These are phyloP conservation scores for Baorangia bicolor DNA, from an alignment of 768 basidiomycete genomes.

Conservation along the genomic window DNA sequence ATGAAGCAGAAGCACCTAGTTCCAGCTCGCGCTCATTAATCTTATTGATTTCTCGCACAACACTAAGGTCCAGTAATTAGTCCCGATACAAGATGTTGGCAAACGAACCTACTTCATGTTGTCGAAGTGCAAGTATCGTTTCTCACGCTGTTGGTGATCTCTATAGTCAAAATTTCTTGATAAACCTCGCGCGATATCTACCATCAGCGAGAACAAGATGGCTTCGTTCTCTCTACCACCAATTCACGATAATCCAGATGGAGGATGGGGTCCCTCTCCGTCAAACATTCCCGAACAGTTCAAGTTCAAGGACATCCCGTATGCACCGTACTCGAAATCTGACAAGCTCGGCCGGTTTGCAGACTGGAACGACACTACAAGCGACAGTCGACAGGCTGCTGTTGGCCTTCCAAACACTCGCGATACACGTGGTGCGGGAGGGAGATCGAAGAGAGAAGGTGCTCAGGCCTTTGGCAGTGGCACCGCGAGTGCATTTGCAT, in stretches of 20 bases:
- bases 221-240: slow-evolving; percentile 82
- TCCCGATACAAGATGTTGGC: background rate
- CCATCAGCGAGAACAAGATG: slow-evolving; percentile 40
- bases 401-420: slow-evolving; percentile 48
- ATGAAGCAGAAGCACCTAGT: slow-evolving; percentile 70
- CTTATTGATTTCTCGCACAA: slow-evolving; percentile 88
- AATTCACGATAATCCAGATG: slow-evolving; percentile 90
- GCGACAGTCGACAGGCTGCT: slow-evolving; percentile 59
- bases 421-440: slow-evolving; percentile 49
- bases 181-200: slow-evolving; percentile 4
- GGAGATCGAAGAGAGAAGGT: slow-evolving; percentile 69
- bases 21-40: slow-evolving; percentile 92
- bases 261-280: slow-evolving; percentile 88
- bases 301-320: slow-evolving; percentile 98
- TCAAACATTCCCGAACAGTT: slow-evolving; percentile 85
- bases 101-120: slow-evolving; percentile 66
- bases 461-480: slow-evolving; percentile 88
- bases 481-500: slow-evolving; percentile 88
- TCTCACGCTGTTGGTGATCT: slow-evolving; percentile 20
- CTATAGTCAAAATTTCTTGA: slow-evolving; percentile 21
- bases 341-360: slow-evolving; percentile 98
- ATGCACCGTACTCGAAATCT: slow-evolving; percentile 97
- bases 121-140: slow-evolving; percentile 19
- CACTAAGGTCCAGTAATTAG: slow-evolving; percentile 46
- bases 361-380: slow-evolving; percentile 88